Percentiles rank a stretch among this genome's conserved stretches.
Conservation (phyloP, 2,329 filamentous ascomycete species). For the Penicillium palitans region DNA sequence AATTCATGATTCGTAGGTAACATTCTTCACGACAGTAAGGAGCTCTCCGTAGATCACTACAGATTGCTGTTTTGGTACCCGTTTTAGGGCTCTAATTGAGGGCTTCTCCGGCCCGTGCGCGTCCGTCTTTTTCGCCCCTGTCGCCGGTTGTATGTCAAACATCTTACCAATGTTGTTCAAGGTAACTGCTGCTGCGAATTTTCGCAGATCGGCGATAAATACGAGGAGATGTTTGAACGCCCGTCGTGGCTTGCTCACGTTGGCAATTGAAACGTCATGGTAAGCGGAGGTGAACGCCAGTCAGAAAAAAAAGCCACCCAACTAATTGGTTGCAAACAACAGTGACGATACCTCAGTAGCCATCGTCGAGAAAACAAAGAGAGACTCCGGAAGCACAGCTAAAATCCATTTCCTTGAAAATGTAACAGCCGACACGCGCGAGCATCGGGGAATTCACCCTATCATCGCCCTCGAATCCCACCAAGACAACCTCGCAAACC, state of each 20-base stretch:
- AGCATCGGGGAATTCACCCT: slow-evolving; percentile 78
- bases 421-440: slow-evolving; percentile 74
- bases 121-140: slow-evolving; percentile 24
- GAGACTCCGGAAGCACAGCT: slow-evolving; percentile 39
- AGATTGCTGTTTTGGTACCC: slow-evolving; percentile 1
- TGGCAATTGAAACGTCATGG: slow-evolving; percentile 52
- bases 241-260: slow-evolving; percentile 42
- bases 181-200: slow-evolving; percentile 16
- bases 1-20: neutral
- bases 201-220: slow-evolving; percentile 22
- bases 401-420: slow-evolving; percentile 76
- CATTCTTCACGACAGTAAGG: neutral
- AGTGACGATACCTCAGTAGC: slow-evolving; percentile 92
- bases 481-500: slow-evolving; percentile 64
- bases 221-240: slow-evolving; percentile 6
- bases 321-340: slow-evolving; percentile 1
- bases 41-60: neutral
- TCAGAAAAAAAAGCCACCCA: neutral
- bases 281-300: slow-evolving; percentile 19
- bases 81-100: slow-evolving; percentile 26
- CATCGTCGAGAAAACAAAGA: slow-evolving; percentile 62
- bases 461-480: slow-evolving; percentile 74
- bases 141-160: slow-evolving; percentile 7
- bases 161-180: slow-evolving; percentile 29
- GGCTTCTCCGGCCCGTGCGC: slow-evolving; percentile 35